Evolutionary conservation across 2,329 filamentous ascomycete species (phyloP).

Genomic region (Aspergillus calidoustus): DNA sequence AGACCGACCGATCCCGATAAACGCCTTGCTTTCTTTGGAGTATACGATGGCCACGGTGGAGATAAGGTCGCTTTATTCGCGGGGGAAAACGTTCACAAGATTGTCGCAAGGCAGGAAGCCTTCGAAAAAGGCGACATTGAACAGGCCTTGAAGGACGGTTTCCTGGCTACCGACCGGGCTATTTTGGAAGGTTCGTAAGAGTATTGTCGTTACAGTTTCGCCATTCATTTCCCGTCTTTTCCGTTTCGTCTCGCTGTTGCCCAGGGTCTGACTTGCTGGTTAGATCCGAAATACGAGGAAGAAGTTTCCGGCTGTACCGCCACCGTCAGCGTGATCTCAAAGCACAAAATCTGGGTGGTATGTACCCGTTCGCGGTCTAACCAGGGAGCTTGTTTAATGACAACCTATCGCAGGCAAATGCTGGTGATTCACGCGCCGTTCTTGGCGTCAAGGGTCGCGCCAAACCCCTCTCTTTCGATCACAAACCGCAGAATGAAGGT

Average conservation of each 20-base stretch:
- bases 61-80: constrained; percentile 95
- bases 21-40: constrained; percentile 92
- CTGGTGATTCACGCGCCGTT: constrained; percentile 93
- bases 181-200: constrained; percentile 81
- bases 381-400: constrained; percentile 29
- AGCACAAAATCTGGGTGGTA: constrained; percentile 94
- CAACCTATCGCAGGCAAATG: constrained; percentile 73
- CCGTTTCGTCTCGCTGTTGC: not conserved
- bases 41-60: constrained; percentile 96
- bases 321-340: constrained; percentile 84
- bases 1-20: constrained; percentile 68
- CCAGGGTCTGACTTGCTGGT: constrained; percentile 15
- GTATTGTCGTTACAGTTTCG: not conserved
- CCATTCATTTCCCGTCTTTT: constrained; percentile 1
- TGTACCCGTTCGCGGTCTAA: constrained; percentile 47
- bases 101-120: constrained; percentile 90
- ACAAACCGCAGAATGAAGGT: constrained; percentile 99
- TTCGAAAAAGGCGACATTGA: constrained; percentile 91
- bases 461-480: constrained; percentile 97
- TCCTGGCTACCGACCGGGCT: constrained; percentile 91
- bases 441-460: constrained; percentile 95
- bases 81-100: constrained; percentile 90
- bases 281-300: constrained; percentile 96
- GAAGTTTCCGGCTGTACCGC: constrained; percentile 98
- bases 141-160: constrained; percentile 95